A percentile compares a stretch with the other conserved stretches of the same genome.
These are phyloP conservation scores for Poa pratensis DNA, from an alignment of 176 grass and related monocot species.

Conservation along the genomic window DNA sequence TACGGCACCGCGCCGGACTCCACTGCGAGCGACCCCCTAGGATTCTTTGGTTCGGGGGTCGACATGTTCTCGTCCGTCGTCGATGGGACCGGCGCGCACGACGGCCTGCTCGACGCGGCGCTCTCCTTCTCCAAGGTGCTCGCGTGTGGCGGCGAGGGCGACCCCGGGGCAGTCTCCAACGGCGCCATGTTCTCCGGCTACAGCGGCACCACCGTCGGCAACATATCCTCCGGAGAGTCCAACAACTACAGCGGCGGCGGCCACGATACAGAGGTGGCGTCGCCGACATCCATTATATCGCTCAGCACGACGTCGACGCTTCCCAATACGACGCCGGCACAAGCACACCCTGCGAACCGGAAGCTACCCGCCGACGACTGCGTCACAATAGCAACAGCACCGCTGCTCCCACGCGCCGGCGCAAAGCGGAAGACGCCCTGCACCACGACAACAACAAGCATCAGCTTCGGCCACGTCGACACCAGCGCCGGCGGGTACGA, in stretches of 20 bases:
- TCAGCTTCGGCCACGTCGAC: conserved; percentile 42
- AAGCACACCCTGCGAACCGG: conserved; percentile 28
- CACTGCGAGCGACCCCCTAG: conserved; percentile 8
- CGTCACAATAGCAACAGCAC: not conserved
- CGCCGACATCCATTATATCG: conserved; percentile 66
- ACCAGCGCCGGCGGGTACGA: conserved; percentile 42
- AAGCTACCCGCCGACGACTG: conserved; percentile 44
- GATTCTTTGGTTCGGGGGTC: conserved; percentile 28
- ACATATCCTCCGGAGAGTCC: conserved; percentile 81
- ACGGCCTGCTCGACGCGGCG: conserved; percentile 47
- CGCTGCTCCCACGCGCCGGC: not conserved
- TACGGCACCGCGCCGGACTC: not conserved
- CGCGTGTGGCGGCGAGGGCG: not conserved
- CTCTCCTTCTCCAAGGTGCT: conserved; percentile 46
- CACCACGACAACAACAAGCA: conserved; percentile 4
- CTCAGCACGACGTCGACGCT: conserved; percentile 28
- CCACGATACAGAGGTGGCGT: conserved; percentile 62
- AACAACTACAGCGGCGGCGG: conserved; percentile 54
- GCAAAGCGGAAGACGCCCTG: conserved; percentile 22
- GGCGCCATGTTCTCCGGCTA: conserved; percentile 55
- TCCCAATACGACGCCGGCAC: not conserved
- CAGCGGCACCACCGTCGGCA: conserved; percentile 55
- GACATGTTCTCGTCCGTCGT: conserved; percentile 40
- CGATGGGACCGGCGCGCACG: conserved; percentile 4
- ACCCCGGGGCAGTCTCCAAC: conserved; percentile 35